Evolutionary conservation across 352 stramenopile species (phyloP).

Genomic region (Thalassiosira ordinaria): DNA sequence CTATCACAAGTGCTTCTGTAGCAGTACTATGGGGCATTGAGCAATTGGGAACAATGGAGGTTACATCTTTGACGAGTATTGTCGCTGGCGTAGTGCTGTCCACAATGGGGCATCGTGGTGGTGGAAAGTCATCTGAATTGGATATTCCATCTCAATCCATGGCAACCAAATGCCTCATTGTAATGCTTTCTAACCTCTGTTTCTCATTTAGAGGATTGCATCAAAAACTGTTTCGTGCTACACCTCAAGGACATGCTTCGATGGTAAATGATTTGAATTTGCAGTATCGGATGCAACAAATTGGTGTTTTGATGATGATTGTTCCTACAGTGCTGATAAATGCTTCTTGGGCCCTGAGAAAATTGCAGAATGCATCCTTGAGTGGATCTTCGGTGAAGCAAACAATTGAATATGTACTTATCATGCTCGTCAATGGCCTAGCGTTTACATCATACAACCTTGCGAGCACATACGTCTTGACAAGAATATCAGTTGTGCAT

Average conservation of each 20-base stretch:
- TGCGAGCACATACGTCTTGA: constrained; percentile 79
- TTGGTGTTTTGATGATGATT: constrained; percentile 65
- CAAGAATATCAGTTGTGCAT: constrained; percentile 80
- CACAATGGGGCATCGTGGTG: constrained; percentile 59
- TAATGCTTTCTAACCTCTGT: constrained; percentile 83
- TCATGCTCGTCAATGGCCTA: constrained; percentile 72
- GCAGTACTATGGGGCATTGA: constrained; percentile 79
- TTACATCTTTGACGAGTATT: constrained; percentile 64
- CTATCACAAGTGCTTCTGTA: constrained; percentile 76
- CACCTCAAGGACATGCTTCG: constrained; percentile 49
- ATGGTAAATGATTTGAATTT: constrained; percentile 80
- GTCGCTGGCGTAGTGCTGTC: constrained; percentile 70
- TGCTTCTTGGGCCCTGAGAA: not conserved
- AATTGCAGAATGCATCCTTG: constrained; percentile 11
- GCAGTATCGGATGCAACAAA: constrained; percentile 84
- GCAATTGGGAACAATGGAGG: constrained; percentile 63
- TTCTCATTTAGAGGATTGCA: constrained; percentile 84
- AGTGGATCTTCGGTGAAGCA: constrained; percentile 1
- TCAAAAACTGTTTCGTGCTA: constrained; percentile 80
- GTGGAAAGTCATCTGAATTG: not conserved
- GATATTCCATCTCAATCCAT: constrained; percentile 5
- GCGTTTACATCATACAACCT: constrained; percentile 82
- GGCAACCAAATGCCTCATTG: constrained; percentile 51
- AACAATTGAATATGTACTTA: constrained; percentile 52
- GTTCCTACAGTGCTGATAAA: constrained; percentile 53